Evolutionary conservation across 2,329 filamentous ascomycete genomes (phyloP), one percentile per base, ranked within the genome.

Genomic region (Rosellinia necatrix): DNA sequence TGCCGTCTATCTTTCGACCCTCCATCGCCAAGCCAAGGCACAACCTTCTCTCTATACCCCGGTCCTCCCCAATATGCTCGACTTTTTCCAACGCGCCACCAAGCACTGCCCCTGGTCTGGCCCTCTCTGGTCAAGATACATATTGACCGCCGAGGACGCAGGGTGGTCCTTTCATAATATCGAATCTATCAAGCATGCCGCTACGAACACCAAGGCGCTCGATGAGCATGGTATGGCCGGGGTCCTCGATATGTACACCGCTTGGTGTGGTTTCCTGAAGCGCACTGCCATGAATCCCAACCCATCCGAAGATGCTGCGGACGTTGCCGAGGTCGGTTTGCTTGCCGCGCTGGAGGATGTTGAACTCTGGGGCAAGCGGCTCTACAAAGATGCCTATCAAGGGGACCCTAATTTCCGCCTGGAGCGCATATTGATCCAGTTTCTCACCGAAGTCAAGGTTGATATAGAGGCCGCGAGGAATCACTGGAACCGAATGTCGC

Each of bases 101-200:
- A 84, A 87, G 38, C 94, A 97, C 72, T 96, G 93, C 65, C 92
- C 94, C 2, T 96, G 92, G 89, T 96, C 92, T 6, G 94, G 94
- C 13, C 81, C 84, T 24, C 80, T 99, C 6, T 99, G 94, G 94
- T 90, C 91, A 6, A 87, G 93, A 63, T 92, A 92, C 62, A 88
- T 99, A 22, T 75, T 97, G 49, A 88, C 87, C 17, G 90, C 91
- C 3, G 94, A 97, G 73, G 84, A 90, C 41, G 88, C 90, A 58
- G 83, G 84, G 29, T 82, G 87, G 60, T 80, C 88, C 0, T 96
- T 96, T 66, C 79, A 87, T 21, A 88, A 90, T 46, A 90, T 97
- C 49, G 91, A 96, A 66, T 82, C 86, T 35, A 92, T 97, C 71
- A 99, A 99, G 74, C 91, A 97, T 72, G 87, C 87, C 38, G 94